Base-by-base conservation (phyloP, 2,329 filamentous ascomycete genomes). In the Boeremia lycopersici region DNA sequence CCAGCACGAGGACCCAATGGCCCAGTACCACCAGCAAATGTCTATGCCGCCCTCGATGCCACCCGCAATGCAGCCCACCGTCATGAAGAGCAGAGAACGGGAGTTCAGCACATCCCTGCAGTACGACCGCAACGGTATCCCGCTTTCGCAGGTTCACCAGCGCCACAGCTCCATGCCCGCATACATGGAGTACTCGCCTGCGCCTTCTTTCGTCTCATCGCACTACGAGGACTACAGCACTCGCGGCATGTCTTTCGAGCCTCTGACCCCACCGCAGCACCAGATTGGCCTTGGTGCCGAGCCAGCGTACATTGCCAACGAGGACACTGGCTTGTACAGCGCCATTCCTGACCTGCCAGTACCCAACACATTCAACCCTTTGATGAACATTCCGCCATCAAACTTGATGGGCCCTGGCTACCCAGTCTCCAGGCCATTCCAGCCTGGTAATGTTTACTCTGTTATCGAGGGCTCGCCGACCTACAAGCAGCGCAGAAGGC, bases 201-300 rank as follows among this genome's bases (percentile, higher is more conserved):
- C 95, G 0, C 95, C 95, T 2, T 98, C 95, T 1, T 98, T 98
- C 71, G 93, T 96, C 47, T 98, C 95, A n/a, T 98, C 95, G 1
- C 93, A 97, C 70, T 96, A 93, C 69, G 95, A 98, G 73, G 93
- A 98, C 75, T 99, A 97, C 82, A 96, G 91, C 84, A 93, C 93
- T 74, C 89, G 95, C 53, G 95, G 92, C 46, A 87, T 98, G 69
- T 98, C 93, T 2, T 99, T 93, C 74, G 95, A 99, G 82, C 95
- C 95, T 47, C 87, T 99, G 65, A 99, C 95, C 0, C 95, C 95
- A 54, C 95, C 95, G 13, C 95, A 98, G 74, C 91, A 97, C 77
- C 86, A 90, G 12, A 79, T 95, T 55, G 87, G 85, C 59, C 88
- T 96, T 63, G 86, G 89, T 56, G 84, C 89, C 35, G 95, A 99